These are phyloP conservation scores for Sugiyamaella chiloensis DNA, from an alignment of 805 yeast species.

Conservation along the genomic window DNA sequence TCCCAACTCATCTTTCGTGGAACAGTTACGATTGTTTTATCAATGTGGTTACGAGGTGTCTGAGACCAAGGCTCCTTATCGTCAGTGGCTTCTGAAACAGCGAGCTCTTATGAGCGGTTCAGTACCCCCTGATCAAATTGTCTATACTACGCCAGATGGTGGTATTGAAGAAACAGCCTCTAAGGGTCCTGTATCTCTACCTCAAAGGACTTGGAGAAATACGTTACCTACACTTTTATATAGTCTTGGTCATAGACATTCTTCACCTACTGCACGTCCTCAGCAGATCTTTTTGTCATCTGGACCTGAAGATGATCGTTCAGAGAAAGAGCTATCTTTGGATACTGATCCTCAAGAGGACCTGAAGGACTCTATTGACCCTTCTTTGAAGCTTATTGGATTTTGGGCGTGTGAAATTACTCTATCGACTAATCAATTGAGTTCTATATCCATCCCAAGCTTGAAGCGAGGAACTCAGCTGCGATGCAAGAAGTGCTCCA, in stretches of 20 bases:
- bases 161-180: not conserved
- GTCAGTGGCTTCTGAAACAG: slow-evolving; percentile 39
- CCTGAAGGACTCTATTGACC: not conserved
- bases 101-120: slow-evolving; percentile 28
- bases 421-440: slow-evolving; percentile 1
- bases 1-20: slow-evolving; percentile 73
- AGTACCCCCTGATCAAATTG: slow-evolving; percentile 5
- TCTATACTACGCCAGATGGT: slow-evolving; percentile 11
- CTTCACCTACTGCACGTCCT: slow-evolving; percentile 10
- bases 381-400: slow-evolving; percentile 7
- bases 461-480: slow-evolving; percentile 34
- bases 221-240: slow-evolving; percentile 70
- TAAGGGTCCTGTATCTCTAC: not conserved
- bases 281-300: slow-evolving; percentile 5
- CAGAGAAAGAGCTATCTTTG: not conserved
- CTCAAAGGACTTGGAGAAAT: slow-evolving; percentile 74
- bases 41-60: slow-evolving; percentile 36
- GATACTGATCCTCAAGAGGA: slow-evolving; percentile 11
- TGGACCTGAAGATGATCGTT: not conserved
- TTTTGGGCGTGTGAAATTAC: slow-evolving; percentile 14
- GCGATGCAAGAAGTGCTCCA: slow-evolving; percentile 82
- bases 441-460: not conserved
- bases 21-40: slow-evolving; percentile 66
- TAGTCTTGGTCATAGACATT: slow-evolving; percentile 5
- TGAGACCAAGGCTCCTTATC: slow-evolving; percentile 33